Conservation (phyloP, 2,329 filamentous ascomycete genomes). For the Sporothrix mexicana region DNA sequence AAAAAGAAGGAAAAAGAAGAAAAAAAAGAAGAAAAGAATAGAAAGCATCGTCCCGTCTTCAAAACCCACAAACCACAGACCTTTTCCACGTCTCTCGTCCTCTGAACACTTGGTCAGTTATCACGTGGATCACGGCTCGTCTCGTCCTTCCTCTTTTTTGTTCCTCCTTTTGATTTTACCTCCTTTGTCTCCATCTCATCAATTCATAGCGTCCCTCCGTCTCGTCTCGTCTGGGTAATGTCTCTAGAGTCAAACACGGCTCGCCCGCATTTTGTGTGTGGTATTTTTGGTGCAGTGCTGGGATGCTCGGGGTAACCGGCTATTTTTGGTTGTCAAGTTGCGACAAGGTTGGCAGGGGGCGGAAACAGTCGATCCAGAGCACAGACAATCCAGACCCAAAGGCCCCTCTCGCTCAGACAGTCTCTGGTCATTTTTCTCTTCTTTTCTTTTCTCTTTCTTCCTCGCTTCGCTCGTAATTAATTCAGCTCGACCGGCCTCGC, state of each 20-base stretch:
- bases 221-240: slow-evolving; percentile 13
- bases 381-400: neutral
- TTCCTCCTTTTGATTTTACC: neutral
- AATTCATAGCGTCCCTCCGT: neutral
- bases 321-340: slow-evolving; percentile 1
- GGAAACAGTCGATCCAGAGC: slow-evolving; percentile 22
- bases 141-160: slow-evolving; percentile 9
- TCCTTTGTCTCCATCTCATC: too few relatives aligned
- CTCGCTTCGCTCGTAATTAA: neutral
- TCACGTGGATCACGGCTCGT: slow-evolving; percentile 25
- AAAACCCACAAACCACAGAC: neutral
- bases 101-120: slow-evolving; percentile 31
- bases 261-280: neutral
- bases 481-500: neutral
- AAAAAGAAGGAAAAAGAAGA: neutral
- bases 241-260: slow-evolving; percentile 10
- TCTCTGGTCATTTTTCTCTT: neutral
- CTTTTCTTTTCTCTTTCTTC: neutral
- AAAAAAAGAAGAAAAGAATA: neutral
- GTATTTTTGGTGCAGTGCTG: too few relatives aligned
- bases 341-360: neutral
- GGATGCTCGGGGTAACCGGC: slow-evolving; percentile 5
- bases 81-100: neutral
- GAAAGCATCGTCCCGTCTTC: neutral
- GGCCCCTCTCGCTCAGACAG: neutral